These are phyloP conservation scores for Petunia hybrid DNA, from an alignment of 305 asterid genomes.

Conservation along the genomic window DNA sequence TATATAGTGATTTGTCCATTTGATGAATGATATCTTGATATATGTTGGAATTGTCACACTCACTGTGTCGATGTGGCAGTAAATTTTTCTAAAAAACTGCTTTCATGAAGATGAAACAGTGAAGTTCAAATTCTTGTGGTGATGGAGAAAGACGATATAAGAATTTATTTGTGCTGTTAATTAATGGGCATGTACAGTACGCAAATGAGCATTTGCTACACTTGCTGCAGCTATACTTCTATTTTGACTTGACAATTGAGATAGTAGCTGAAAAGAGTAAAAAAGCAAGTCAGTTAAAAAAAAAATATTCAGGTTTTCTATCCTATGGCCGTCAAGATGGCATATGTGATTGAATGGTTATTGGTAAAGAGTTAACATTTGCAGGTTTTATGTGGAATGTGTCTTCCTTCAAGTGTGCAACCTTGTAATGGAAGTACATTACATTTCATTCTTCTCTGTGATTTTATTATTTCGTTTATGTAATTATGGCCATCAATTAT, in stretches of 20 bases:
- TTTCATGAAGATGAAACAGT: background rate
- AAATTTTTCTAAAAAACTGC: background rate
- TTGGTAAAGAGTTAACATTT: background rate
- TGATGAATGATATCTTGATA: background rate
- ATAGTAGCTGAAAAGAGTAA: background rate
- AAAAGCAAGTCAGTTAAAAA: background rate
- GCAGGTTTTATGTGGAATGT: background rate
- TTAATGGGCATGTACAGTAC: background rate
- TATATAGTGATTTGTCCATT: background rate
- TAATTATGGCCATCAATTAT: background rate
- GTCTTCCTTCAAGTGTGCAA: background rate
- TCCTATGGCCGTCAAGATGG: background rate
- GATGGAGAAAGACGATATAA: background rate
- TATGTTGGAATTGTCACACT: background rate
- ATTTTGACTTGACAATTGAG: background rate
- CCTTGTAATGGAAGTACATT: background rate
- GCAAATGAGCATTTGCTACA: background rate
- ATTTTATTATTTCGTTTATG: background rate
- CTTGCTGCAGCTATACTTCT: background rate
- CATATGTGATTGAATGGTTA: background rate
- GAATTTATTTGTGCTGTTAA: background rate
- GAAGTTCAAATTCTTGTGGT: background rate
- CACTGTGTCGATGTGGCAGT: background rate
- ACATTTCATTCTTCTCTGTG: background rate
- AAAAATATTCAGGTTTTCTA: background rate